Base-by-base conservation (phyloP, 176 grass and related monocot genomes). In the Aegilops longissima region DNA sequence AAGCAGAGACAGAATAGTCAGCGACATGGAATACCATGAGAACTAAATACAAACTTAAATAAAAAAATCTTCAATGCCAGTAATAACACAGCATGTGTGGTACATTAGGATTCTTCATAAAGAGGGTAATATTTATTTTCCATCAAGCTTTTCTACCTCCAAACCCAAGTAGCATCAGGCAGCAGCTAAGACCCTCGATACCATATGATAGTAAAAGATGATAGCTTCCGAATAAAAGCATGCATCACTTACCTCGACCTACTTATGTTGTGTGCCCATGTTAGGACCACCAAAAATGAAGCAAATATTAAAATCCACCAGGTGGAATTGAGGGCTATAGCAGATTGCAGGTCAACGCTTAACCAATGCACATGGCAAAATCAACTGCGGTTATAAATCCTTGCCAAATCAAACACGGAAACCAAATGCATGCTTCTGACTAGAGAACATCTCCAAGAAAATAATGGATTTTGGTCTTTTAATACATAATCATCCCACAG, bases 1-100 rank as follows among this genome's bases (percentile, higher is more conserved):
- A 68, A 68, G 16, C 39, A 51, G 66, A 85, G 75, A 47, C 8
- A 42, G 78, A 83, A 89, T 31, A 80, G 45, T 84, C 21, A 92
- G 62, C 20, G 49, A 76, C 27, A 27, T 34, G 76, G 17, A 87
- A 88, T n/a, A 62, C 12, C 12, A 11, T n/a, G 27, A 18, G 45
- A 84, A 61, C 34, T 30, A 62, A 59, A 76, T 1, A 30, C 13
- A 51, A 84, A 13, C 5, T 11, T 61, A 61, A 80, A 87, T 59
- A 31, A 42, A 21, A 14, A 12, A 86, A 61, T 40, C 63, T 76
- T n/a, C 18, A 68, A 59, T 18, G 25, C 2, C 71, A 70, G 42
- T 85, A 85, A 82, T 63, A 82, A 4, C 61, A 82, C 54, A 61
- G 24, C 61, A 70, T 76, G 70, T 61, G 18, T 21, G 3, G n/a